phyloP scores from a whole-genome alignment of 2,329 filamentous ascomycete genomes.

The Cylindrodendrum hubeiense region DNA sequence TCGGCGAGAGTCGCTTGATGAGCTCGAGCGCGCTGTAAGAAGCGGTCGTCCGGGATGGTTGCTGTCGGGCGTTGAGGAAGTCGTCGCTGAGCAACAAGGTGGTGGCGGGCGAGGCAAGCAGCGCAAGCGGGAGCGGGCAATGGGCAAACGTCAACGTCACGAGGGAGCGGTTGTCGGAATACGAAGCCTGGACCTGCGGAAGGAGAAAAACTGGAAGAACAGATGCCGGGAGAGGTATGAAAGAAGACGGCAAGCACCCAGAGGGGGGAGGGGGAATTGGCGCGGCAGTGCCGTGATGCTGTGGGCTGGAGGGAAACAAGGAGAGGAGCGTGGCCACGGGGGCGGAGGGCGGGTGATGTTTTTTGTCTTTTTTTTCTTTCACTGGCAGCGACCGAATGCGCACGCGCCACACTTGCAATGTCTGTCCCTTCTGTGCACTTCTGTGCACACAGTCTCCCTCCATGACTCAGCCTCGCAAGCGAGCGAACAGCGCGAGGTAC shows the following conservation, averaged over 20 bases:
- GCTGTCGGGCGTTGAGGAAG: slow-evolving; percentile 25
- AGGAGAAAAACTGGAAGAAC: slow-evolving; percentile 50
- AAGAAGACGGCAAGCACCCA: slow-evolving; percentile 57
- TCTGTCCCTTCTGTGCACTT: background rate
- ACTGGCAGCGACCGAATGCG: slow-evolving; percentile 18
- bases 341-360: slow-evolving; percentile 35
- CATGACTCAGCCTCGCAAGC: slow-evolving; percentile 6
- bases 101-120: slow-evolving; percentile 35
- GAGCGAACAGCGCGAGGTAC: background rate
- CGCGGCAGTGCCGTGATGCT: slow-evolving; percentile 59
- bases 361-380: slow-evolving; percentile 41
- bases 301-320: slow-evolving; percentile 46
- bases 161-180: slow-evolving; percentile 36
- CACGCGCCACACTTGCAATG: slow-evolving; percentile 24
- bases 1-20: slow-evolving; percentile 19
- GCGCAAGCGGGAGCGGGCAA: slow-evolving; percentile 15
- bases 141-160: slow-evolving; percentile 24
- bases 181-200: slow-evolving; percentile 37
- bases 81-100: slow-evolving; percentile 36
- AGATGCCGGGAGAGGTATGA: slow-evolving; percentile 50
- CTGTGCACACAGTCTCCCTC: slow-evolving; percentile 16
- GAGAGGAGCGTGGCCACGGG: slow-evolving; percentile 33
- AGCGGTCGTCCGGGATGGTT: slow-evolving; percentile 21
- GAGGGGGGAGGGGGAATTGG: slow-evolving; percentile 53
- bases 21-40: slow-evolving; percentile 25